Evolutionary conservation across 208 protist genomes (phyloP).

Genomic region (Acanthamoeba castellanii): DNA sequence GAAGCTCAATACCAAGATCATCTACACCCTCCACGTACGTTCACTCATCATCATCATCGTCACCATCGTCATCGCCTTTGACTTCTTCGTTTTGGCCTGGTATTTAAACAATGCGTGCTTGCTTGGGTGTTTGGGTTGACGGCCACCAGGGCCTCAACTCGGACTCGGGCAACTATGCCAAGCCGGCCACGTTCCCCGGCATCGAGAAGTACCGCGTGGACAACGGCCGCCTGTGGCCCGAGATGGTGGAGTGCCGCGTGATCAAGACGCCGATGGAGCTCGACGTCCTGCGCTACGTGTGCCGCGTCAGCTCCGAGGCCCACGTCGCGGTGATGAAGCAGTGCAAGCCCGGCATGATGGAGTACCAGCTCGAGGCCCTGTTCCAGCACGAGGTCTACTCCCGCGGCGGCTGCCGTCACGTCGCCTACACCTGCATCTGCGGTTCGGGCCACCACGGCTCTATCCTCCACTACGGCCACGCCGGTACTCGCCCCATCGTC

Average conservation of each 20-base stretch:
- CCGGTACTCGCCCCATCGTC: too few relatives aligned
- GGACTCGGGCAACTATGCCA: slow-evolving; percentile 47
- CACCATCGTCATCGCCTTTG: too few relatives aligned
- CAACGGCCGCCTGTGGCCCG: slow-evolving; percentile 1
- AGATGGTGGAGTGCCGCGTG: slow-evolving; percentile 49
- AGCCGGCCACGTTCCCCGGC: slow-evolving; percentile 36
- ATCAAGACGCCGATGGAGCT: slow-evolving; percentile 38
- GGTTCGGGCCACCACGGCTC: slow-evolving; percentile 77
- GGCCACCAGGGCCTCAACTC: neutral
- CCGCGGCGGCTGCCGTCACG: slow-evolving; percentile 70
- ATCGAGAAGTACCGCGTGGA: slow-evolving; percentile 48
- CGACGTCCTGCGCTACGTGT: slow-evolving; percentile 40
- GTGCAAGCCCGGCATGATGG: slow-evolving; percentile 76
- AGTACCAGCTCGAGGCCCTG: slow-evolving; percentile 78
- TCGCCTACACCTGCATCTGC: slow-evolving; percentile 84
- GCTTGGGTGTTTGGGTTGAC: neutral
- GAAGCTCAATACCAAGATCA: slow-evolving; percentile 6
- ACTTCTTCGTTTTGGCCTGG: too few relatives aligned
- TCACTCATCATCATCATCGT: neutral
- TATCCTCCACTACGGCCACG: slow-evolving; percentile 86
- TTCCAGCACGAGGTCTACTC: slow-evolving; percentile 71
- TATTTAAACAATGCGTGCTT: too few relatives aligned
- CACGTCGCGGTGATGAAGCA: slow-evolving; percentile 42
- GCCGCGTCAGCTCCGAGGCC: slow-evolving; percentile 26
- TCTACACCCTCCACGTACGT: slow-evolving; percentile 40